Evolutionary conservation across 805 yeast species (phyloP).

Genomic region (Nakazawaea ambrosiae): DNA sequence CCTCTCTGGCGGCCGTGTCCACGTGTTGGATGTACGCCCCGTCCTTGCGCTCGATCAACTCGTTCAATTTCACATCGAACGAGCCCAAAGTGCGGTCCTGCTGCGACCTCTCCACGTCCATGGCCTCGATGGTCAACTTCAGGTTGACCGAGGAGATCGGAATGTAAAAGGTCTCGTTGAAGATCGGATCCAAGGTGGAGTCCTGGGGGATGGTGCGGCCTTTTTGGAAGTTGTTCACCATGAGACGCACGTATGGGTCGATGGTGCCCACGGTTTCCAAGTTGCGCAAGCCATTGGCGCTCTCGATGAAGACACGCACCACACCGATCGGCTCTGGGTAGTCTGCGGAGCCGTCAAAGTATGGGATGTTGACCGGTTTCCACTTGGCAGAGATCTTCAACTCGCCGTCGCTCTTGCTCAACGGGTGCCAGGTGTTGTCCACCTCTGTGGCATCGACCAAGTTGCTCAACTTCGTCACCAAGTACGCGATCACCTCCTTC

Average conservation of each 20-base stretch:
- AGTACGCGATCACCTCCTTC: slow-evolving; percentile 50
- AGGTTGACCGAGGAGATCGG: slow-evolving; percentile 82
- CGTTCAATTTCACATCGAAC: slow-evolving; percentile 61
- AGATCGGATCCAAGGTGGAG: slow-evolving; percentile 70
- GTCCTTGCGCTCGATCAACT: slow-evolving; percentile 64
- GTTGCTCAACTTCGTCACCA: slow-evolving; percentile 51
- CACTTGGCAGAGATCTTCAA: slow-evolving; percentile 63
- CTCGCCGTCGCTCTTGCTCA: slow-evolving; percentile 66
- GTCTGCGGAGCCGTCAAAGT: slow-evolving; percentile 66
- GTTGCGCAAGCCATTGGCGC: slow-evolving; percentile 72
- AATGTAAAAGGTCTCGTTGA: slow-evolving; percentile 77
- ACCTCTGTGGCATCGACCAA: slow-evolving; percentile 73
- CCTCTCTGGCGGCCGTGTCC: slow-evolving; percentile 49
- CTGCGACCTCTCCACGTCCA: slow-evolving; percentile 81
- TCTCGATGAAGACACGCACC: slow-evolving; percentile 62
- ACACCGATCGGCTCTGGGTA: slow-evolving; percentile 96
- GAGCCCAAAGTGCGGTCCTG: slow-evolving; percentile 85
- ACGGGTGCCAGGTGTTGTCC: slow-evolving; percentile 70
- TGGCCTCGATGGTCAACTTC: slow-evolving; percentile 74
- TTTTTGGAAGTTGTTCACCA: slow-evolving; percentile 69
- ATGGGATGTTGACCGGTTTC: slow-evolving; percentile 76
- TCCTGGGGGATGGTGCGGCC: slow-evolving; percentile 69
- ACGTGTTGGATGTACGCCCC: slow-evolving; percentile 52
- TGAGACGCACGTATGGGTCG: slow-evolving; percentile 83
- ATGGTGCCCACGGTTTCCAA: slow-evolving; percentile 84